Percentiles rank a stretch among this genome's conserved stretches.
phyloP scores from a whole-genome alignment of 2,329 filamentous ascomycete species.

The Epichloe uncinata region DNA sequence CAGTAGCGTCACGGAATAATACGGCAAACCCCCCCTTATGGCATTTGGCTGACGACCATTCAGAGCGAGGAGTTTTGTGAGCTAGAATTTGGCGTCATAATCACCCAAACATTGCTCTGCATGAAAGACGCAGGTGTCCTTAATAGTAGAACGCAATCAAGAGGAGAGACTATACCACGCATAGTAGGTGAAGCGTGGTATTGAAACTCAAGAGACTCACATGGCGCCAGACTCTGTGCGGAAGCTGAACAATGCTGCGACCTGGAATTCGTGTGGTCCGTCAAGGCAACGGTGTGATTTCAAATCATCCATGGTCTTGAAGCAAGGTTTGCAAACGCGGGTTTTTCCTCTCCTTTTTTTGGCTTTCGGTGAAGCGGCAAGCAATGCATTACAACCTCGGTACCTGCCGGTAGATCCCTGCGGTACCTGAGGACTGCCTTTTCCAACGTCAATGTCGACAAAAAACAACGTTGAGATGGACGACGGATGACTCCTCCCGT shows the following conservation, averaged over 20 bases:
- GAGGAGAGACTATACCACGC: neutral
- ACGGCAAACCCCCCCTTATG: neutral
- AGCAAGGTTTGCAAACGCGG: too few species aligned
- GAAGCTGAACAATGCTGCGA: neutral
- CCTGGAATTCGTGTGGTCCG: neutral
- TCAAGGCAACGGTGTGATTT: neutral
- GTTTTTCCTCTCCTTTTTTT: neutral
- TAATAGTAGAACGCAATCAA: neutral
- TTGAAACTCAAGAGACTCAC: neutral
- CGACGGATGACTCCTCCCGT: neutral
- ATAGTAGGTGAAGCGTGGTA: neutral
- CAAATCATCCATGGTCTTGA: neutral
- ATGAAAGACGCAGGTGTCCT: neutral
- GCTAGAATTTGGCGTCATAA: slow-evolving; percentile 2
- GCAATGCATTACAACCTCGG: too few species aligned
- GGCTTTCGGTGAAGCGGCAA: too few species aligned
- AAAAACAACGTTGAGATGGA: neutral
- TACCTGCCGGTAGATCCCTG: too few species aligned
- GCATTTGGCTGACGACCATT: neutral
- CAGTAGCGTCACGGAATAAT: neutral
- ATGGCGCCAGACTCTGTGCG: neutral
- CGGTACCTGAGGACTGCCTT: too few species aligned
- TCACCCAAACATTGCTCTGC: neutral
- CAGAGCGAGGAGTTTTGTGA: neutral
- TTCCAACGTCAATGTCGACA: neutral